These are phyloP conservation scores for Metarhizium humberi DNA, from an alignment of 2,329 filamentous ascomycete genomes.

Conservation along the genomic window DNA sequence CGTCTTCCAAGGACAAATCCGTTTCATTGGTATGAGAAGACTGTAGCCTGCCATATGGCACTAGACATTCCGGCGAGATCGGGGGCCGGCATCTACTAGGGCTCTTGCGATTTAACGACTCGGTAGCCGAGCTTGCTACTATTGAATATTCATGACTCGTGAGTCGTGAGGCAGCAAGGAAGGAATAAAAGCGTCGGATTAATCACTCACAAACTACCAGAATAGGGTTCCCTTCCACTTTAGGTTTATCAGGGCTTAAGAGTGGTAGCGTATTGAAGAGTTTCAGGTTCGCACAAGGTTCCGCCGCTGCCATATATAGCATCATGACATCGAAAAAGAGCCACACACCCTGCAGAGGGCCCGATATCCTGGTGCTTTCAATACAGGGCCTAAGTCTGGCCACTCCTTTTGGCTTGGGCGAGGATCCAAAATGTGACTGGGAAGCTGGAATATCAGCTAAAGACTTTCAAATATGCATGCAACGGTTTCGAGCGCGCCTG, in stretches of 20 bases:
- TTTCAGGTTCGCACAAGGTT: neutral
- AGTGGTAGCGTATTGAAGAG: neutral
- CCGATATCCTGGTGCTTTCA: neutral
- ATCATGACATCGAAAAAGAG: neutral
- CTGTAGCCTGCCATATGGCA: neutral
- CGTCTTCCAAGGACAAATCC: neutral
- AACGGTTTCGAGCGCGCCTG: neutral
- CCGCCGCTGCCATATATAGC: neutral
- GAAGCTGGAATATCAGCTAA: neutral
- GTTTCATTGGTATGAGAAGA: neutral
- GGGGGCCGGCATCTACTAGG: neutral
- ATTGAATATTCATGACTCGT: neutral
- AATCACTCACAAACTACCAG: neutral
- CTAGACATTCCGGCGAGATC: neutral
- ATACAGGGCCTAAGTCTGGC: neutral
- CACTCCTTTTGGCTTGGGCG: neutral
- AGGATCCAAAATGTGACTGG: neutral
- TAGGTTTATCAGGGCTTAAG: neutral
- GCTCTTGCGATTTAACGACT: neutral
- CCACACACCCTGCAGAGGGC: neutral
- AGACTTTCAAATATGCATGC: neutral
- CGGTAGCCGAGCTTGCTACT: neutral
- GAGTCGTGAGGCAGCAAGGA: neutral
- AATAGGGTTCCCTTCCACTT: neutral
- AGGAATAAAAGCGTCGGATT: neutral